Evolutionary conservation across 257 asterid species (phyloP), one percentile per base, ranked within the genome.

Genomic region (Cruciata laevipes): DNA sequence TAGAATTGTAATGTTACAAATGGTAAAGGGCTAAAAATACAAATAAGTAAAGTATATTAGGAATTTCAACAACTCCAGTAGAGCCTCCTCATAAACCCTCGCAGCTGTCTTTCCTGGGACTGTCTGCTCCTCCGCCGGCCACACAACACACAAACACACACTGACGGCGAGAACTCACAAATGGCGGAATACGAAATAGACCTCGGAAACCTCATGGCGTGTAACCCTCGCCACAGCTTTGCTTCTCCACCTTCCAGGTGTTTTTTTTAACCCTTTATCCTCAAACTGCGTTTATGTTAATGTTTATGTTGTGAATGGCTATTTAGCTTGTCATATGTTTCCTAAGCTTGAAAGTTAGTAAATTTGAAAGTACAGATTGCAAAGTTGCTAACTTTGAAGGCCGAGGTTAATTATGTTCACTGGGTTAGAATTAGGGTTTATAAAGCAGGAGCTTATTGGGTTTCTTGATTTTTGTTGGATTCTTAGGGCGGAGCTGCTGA

Each of bases 181-280:
- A 77, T 77, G 82, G 67, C 73, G 8, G 75, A 79, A 60, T 84
- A 72, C 55, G 80, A 87, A 69, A 65, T 91, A 57, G 98, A 91
- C 81, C 66, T 89, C 14, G 96, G 96, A 5, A 83, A 89, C 78
- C 95, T 92, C 56, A 73, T 83, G 89, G 97, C 96, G 1, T 86
- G 82, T 72, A 80, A 86, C 71, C 79, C 79, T 14, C 83, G 76
- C 23, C 84, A 82, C 73, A 83, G 81, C 35, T 85, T 84, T 37
- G 72, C 69, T 75, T 76, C 86, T 66, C 84, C 90, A 20, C 63
- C 90, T 51, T 85, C 98, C 73, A 84, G 98, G 98, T 89, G 51
- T 57, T 60, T 56, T 17, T 35, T 33, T 9, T 31, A 16, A 4
- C 11, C 8, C 21, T 33, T 32, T 30, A 27, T 2, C n/a, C 16